phyloP scores from a whole-genome alignment of 2,329 filamentous ascomycete species.

The Fusarium fujikuroi region DNA sequence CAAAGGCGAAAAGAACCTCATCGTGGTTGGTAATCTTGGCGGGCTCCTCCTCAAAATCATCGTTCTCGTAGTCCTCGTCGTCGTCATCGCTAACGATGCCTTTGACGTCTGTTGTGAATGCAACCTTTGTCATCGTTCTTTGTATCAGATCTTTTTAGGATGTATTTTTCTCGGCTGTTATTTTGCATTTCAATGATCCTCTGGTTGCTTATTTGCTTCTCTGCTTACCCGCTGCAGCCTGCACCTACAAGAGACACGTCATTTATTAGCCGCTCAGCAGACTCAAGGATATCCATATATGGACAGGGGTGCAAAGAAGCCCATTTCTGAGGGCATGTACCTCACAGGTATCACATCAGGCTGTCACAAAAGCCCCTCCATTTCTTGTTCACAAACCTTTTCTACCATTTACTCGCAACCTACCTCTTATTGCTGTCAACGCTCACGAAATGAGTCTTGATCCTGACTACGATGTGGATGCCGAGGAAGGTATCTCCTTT shows the following conservation, averaged over 20 bases:
- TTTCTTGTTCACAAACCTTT: neutral
- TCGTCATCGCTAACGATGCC: neutral
- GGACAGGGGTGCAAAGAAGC: neutral
- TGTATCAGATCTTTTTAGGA: accelerated
- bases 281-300: too few relatives aligned
- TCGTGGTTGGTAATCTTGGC: neutral
- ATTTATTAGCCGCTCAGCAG: neutral
- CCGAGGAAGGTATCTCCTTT: neutral
- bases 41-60: neutral
- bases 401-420: too few relatives aligned
- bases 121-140: neutral
- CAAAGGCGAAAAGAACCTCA: neutral
- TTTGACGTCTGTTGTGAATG: neutral
- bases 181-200: neutral
- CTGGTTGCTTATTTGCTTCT: neutral
- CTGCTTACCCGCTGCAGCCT: neutral
- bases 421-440: neutral
- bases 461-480: neutral
- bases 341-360: neutral
- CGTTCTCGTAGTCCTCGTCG: neutral
- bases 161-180: neutral
- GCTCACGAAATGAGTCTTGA: neutral
- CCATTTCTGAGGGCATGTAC: neutral
- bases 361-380: neutral
- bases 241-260: neutral